Conservation (phyloP, 768 basidiomycete species). For the Russula emetica region DNA sequence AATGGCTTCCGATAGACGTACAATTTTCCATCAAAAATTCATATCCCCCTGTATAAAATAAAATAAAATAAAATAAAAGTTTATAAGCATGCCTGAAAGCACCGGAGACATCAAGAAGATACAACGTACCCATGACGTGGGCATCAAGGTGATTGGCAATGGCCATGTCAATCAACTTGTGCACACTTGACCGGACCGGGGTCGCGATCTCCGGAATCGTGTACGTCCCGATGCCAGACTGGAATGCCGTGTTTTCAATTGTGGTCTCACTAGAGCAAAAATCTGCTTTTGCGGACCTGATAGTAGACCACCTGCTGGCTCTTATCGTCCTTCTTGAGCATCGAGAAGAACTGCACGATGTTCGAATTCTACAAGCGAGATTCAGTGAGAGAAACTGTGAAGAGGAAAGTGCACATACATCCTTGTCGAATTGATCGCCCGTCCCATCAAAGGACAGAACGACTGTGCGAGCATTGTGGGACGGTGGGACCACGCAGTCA, state of each 20-base stretch:
- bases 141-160: slow-evolving; percentile 57
- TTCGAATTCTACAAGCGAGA: slow-evolving; percentile 56
- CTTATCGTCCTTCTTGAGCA: slow-evolving; percentile 64
- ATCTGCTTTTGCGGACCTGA: slow-evolving; percentile 42
- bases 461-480: slow-evolving; percentile 40
- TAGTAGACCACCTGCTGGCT: slow-evolving; percentile 68
- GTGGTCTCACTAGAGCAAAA: not conserved
- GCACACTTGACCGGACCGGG: slow-evolving; percentile 49
- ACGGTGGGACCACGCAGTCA: slow-evolving; percentile 28
- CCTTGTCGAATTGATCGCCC: slow-evolving; percentile 63
- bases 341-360: slow-evolving; percentile 61
- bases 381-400: not conserved
- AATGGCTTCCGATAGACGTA: slow-evolving; percentile 30
- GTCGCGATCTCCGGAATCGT: slow-evolving; percentile 58
- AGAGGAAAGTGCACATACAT: slow-evolving; percentile 41
- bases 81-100: not conserved
- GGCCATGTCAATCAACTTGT: slow-evolving; percentile 56
- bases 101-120: not conserved
- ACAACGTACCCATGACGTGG: slow-evolving; percentile 60
- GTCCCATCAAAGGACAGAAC: slow-evolving; percentile 68
- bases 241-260: not conserved
- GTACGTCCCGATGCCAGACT: slow-evolving; percentile 75
- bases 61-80: not conserved
- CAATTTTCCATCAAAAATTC: slow-evolving; percentile 78
- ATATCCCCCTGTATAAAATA: slow-evolving; percentile 54